Percentiles rank a stretch among this genome's conserved stretches.
phyloP scores from a whole-genome alignment of 2,329 filamentous ascomycete species.

The Calonectria fujianensis region DNA sequence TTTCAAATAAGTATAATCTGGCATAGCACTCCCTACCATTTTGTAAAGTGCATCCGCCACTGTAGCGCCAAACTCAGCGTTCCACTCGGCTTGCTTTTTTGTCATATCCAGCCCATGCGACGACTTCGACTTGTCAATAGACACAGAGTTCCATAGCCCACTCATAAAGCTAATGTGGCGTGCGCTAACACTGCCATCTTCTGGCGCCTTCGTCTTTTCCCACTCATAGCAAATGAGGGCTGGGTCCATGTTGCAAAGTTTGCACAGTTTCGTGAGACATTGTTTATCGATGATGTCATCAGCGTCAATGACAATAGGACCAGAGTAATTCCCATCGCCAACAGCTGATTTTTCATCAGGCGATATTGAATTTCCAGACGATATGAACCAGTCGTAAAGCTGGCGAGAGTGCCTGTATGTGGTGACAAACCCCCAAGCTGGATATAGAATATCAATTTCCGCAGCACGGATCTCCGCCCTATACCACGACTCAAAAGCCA shows the following conservation, averaged over 20 bases:
- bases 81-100: neutral
- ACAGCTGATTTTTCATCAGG: neutral
- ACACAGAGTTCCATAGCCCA: constrained; percentile 7
- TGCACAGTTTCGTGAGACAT: neutral
- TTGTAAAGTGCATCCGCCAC: neutral
- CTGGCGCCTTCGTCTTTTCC: neutral
- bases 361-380: too few relatives aligned
- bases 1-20: constrained; percentile 11
- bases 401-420: constrained; percentile 13
- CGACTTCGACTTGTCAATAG: constrained; percentile 3
- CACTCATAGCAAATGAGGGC: neutral
- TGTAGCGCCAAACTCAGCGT: constrained; percentile 1
- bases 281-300: constrained; percentile 16
- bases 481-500: constrained; percentile 27
- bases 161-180: constrained; percentile 17
- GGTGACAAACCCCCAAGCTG: neutral
- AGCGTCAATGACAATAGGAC: constrained; percentile 17
- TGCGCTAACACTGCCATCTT: neutral
- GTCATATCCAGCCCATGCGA: neutral
- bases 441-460: neutral
- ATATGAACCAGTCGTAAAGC: constrained; percentile 11
- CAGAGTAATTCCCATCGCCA: neutral
- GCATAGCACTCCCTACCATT: constrained; percentile 11
- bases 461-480: constrained; percentile 3
- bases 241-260: constrained; percentile 2